Evolutionary conservation across 2,329 filamentous ascomycete species (phyloP).

Genomic region (Gnomoniopsis sp.): DNA sequence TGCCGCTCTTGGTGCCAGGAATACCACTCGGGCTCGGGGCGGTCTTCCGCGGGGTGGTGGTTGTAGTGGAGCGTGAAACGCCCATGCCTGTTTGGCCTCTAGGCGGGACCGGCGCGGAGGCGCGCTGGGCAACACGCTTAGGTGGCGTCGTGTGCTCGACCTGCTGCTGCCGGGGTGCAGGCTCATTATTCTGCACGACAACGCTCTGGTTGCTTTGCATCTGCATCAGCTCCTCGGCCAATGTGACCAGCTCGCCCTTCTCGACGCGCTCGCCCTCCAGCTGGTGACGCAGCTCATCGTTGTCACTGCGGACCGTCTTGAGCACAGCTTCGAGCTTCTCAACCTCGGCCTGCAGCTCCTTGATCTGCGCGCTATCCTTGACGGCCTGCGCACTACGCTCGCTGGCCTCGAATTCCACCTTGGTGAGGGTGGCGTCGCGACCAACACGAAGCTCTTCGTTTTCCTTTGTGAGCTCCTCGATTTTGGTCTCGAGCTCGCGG

Average conservation of each 20-base stretch:
- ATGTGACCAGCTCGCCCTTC: slow-evolving; percentile 77
- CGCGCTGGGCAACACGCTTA: slow-evolving; percentile 13
- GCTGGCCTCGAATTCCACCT: slow-evolving; percentile 43
- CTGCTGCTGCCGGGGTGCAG: neutral
- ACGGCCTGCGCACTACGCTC: slow-evolving; percentile 57
- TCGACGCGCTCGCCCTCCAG: slow-evolving; percentile 75
- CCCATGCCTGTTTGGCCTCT: slow-evolving; percentile 7
- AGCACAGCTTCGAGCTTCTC: slow-evolving; percentile 73
- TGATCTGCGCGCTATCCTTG: slow-evolving; percentile 63
- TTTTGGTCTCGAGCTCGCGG: slow-evolving; percentile 68
- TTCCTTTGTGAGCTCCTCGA: slow-evolving; percentile 67
- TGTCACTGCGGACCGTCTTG: slow-evolving; percentile 65
- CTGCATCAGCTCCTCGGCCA: slow-evolving; percentile 80
- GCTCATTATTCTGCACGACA: slow-evolving; percentile 25
- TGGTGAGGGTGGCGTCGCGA: slow-evolving; percentile 63
- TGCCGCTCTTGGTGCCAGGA: slow-evolving; percentile 33
- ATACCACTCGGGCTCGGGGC: slow-evolving; percentile 12
- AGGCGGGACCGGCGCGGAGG: slow-evolving; percentile 13
- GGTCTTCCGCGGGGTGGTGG: slow-evolving; percentile 14
- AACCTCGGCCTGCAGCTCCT: slow-evolving; percentile 69
- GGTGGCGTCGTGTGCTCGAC: slow-evolving; percentile 8
- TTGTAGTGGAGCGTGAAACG: slow-evolving; percentile 9
- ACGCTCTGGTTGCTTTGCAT: slow-evolving; percentile 55
- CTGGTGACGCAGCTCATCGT: slow-evolving; percentile 60
- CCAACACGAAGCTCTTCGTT: slow-evolving; percentile 70